Evolutionary conservation across 1,284 basidiomycete genomes (phyloP).

Genomic region (Mycena sp.): DNA sequence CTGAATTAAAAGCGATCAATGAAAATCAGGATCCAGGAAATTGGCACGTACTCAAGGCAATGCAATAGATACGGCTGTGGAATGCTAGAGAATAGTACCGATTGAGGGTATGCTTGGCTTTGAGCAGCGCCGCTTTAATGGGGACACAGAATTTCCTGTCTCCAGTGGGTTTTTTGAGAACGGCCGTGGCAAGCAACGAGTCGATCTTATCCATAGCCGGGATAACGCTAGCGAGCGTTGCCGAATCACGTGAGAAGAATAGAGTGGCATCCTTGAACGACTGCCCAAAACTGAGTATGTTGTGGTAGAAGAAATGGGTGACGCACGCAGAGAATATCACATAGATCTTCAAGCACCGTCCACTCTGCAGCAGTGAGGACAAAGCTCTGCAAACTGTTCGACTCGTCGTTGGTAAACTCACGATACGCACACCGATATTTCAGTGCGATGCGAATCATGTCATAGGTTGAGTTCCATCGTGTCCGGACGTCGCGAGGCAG

Average conservation of each 20-base stretch:
- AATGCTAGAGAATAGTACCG: slow-evolving; percentile 35
- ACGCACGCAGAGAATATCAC: slow-evolving; percentile 30
- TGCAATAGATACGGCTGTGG: slow-evolving; percentile 32
- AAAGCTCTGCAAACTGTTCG: slow-evolving; percentile 29
- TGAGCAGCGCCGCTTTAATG: slow-evolving; percentile 25
- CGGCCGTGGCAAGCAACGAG: too few species aligned
- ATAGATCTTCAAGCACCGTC: slow-evolving; percentile 37
- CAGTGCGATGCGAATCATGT: too few species aligned
- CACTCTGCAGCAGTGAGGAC: slow-evolving; percentile 34
- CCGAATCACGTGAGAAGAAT: slow-evolving; percentile 39
- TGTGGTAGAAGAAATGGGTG: background rate
- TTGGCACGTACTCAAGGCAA: slow-evolving; percentile 35
- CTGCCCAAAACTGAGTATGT: background rate
- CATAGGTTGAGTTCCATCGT: too few species aligned
- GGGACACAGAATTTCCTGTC: too few species aligned
- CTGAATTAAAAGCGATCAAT: slow-evolving; percentile 24
- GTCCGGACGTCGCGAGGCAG: slow-evolving; percentile 46
- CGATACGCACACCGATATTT: slow-evolving; percentile 34
- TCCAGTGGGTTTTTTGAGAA: too few species aligned
- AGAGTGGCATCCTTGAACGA: slow-evolving; percentile 42
- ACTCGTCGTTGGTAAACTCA: slow-evolving; percentile 29
- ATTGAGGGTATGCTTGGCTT: slow-evolving; percentile 30
- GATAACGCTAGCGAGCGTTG: slow-evolving; percentile 41
- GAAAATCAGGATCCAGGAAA: background rate
- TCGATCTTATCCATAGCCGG: slow-evolving; percentile 47